Conservation (phyloP, 2,329 filamentous ascomycete species). For the Talaromyces sp. region DNA sequence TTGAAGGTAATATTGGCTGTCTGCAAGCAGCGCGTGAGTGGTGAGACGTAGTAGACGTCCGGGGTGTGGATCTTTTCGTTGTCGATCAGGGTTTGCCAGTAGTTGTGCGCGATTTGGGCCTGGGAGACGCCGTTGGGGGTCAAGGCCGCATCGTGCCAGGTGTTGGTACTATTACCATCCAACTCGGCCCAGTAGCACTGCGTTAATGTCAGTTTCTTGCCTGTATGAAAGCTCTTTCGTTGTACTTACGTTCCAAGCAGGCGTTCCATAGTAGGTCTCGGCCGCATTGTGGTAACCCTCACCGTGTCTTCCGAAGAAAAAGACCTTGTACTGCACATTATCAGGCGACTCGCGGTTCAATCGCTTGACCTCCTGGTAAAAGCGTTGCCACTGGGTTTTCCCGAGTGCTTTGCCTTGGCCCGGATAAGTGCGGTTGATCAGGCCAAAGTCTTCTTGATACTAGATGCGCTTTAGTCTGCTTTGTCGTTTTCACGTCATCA, state of each 20-base stretch:
- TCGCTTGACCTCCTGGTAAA: slow-evolving; percentile 46
- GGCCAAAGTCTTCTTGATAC: slow-evolving; percentile 41
- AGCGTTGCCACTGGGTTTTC: slow-evolving; percentile 56
- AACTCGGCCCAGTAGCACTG: slow-evolving; percentile 57
- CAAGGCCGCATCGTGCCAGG: slow-evolving; percentile 57
- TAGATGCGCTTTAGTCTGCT: background rate
- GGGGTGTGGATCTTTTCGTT: slow-evolving; percentile 50
- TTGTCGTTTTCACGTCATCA: background rate
- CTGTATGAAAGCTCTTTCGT: background rate
- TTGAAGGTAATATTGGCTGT: slow-evolving; percentile 55
- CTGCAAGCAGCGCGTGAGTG: slow-evolving; percentile 54
- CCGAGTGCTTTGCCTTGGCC: slow-evolving; percentile 29
- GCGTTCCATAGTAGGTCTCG: slow-evolving; percentile 55
- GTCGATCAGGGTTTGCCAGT: slow-evolving; percentile 50
- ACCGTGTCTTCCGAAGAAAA: slow-evolving; percentile 59
- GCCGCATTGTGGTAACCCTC: slow-evolving; percentile 60
- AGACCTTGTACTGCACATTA: slow-evolving; percentile 51
- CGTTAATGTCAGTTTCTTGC: background rate
- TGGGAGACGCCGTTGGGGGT: slow-evolving; percentile 51
- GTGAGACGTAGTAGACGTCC: slow-evolving; percentile 53
- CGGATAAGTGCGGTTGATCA: slow-evolving; percentile 47
- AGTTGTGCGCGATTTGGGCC: slow-evolving; percentile 41
- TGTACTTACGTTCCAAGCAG: slow-evolving; percentile 56
- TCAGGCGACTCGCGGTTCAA: slow-evolving; percentile 43
- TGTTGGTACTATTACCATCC: slow-evolving; percentile 52